Base-by-base conservation (phyloP, 2,329 filamentous ascomycete species). In the Aspergillus tubingensis region DNA sequence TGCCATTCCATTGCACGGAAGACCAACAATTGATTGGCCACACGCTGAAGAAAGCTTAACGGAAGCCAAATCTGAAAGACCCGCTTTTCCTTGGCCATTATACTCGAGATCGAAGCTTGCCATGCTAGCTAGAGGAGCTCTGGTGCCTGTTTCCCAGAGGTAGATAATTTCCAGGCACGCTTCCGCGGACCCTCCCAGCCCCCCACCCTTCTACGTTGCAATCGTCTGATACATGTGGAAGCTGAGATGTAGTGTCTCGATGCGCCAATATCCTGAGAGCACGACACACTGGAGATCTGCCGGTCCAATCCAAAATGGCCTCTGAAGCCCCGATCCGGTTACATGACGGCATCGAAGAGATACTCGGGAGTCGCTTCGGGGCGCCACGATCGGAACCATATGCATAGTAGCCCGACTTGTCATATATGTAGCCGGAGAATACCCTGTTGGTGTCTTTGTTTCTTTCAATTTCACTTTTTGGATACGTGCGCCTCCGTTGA, bases 271-370 rank as follows among this genome's bases (percentile, higher is more conserved):
- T 21, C 5, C 19, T 17, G 19, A 27, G 23, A 5, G 36, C 48
- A 50, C 19, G 50, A 55, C 32, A 21, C 32, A 25, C 47, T 56
- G 57, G 65, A 64, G 59, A 59, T 59, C 66, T 66, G 21, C 19
- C 2, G 19, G 17, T 10, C 41, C 39, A 43, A 13, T 23, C 2
- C 19, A 53, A 13, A 5, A 53, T 41, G 51, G 36, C 51, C 23
- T 23, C n/a, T 43, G 32, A 32, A 36, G 38, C 57, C 55, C 43
- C 27, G 15, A 49, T 25, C 36, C 59, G 49, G 30, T 41, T 59
- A 51, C 44, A 66, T 67, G 65, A 67, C 65, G 63, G 65, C 64
- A 66, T 65, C 39, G 64, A 43, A 30, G 17, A 7, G 32, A 39
- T 23, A 17, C 27, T 43, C 41, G 25, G 25, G 36, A 21, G 19